A percentile compares a stretch with the other conserved stretches of the same genome.
These are phyloP conservation scores for Mycosphaerelloides madeirae DNA, from an alignment of 2,329 filamentous ascomycete species.

Conservation along the genomic window DNA sequence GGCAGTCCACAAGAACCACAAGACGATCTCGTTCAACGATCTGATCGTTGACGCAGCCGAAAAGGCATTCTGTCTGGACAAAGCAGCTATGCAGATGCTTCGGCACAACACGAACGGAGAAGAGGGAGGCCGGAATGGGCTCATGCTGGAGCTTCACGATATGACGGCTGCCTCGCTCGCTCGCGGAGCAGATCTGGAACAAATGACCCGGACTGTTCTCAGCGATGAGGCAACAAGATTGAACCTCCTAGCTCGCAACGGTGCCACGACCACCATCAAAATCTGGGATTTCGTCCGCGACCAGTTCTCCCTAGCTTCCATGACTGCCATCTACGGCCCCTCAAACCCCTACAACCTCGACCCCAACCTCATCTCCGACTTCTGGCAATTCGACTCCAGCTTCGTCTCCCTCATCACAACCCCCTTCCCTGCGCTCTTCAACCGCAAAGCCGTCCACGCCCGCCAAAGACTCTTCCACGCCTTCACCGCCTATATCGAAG, in stretches of 20 bases:
- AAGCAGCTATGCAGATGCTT: constrained; percentile 29
- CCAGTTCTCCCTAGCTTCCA: constrained; percentile 38
- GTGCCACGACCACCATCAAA: constrained; percentile 29
- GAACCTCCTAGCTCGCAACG: constrained; percentile 8
- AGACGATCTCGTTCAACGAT: constrained; percentile 42
- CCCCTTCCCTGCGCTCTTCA: constrained; percentile 35
- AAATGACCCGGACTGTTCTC: constrained; percentile 1
- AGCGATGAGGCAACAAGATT: constrained; percentile 2
- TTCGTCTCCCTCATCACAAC: constrained; percentile 17
- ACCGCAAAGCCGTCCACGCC: constrained; percentile 36
- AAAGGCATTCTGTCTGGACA: constrained; percentile 37
- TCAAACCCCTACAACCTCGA: constrained; percentile 39
- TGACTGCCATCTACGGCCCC: constrained; percentile 41
- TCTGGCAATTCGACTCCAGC: constrained; percentile 42
- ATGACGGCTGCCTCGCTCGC: constrained; percentile 2
- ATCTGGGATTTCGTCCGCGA: constrained; percentile 40
- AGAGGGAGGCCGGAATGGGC: background rate
- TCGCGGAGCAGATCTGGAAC: background rate
- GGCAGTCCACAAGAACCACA: constrained; percentile 37
- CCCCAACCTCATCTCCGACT: constrained; percentile 34
- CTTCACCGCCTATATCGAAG: constrained; percentile 28
- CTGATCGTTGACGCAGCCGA: constrained; percentile 38
- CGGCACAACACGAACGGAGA: constrained; percentile 16
- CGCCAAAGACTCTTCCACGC: constrained; percentile 31
- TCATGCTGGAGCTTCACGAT: constrained; percentile 1